A percentile compares a stretch with the other conserved stretches of the same genome.
Conservation (phyloP, 75 land plant genomes). For the Cryptomeria japonica region DNA sequence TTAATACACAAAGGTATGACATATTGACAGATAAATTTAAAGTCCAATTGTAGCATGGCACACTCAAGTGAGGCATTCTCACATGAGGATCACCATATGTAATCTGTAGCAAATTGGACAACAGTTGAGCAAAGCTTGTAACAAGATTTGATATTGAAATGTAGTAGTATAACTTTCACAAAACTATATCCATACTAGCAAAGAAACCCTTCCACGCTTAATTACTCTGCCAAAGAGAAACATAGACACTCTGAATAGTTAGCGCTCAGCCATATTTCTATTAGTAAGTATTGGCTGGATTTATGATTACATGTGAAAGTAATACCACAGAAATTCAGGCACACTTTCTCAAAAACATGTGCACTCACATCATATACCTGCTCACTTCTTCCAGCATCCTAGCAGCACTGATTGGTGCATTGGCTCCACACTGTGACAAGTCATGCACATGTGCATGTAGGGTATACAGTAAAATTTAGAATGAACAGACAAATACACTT, state of each 20-base stretch:
- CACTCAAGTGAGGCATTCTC: slow-evolving; percentile 79
- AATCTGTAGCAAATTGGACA: slow-evolving; percentile 45
- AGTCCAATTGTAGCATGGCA: no score
- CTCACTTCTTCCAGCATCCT: slow-evolving; percentile 84
- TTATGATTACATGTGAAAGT: not conserved
- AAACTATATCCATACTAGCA: slow-evolving; percentile 57
- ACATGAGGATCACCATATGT: slow-evolving; percentile 94
- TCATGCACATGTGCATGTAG: not conserved
- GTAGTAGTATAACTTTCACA: not conserved
- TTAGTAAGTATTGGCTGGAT: slow-evolving; percentile 3
- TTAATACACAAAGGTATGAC: no score
- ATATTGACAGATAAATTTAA: no score
- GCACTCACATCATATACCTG: slow-evolving; percentile 55
- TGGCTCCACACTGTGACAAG: slow-evolving; percentile 67
- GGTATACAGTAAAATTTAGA: not conserved
- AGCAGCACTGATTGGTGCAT: slow-evolving; percentile 72
- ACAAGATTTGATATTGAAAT: slow-evolving; percentile 2
- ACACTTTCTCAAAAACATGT: not conserved
- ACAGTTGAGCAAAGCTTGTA: not conserved
- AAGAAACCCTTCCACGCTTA: slow-evolving; percentile 86
- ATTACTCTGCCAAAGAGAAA: slow-evolving; percentile 62
- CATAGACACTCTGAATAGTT: not conserved
- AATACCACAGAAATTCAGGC: not conserved
- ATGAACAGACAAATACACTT: not conserved
- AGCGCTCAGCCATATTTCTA: not conserved